These are phyloP conservation scores for Pyrus pyrifolia DNA, from an alignment of 306 rosid species.

Conservation along the genomic window DNA sequence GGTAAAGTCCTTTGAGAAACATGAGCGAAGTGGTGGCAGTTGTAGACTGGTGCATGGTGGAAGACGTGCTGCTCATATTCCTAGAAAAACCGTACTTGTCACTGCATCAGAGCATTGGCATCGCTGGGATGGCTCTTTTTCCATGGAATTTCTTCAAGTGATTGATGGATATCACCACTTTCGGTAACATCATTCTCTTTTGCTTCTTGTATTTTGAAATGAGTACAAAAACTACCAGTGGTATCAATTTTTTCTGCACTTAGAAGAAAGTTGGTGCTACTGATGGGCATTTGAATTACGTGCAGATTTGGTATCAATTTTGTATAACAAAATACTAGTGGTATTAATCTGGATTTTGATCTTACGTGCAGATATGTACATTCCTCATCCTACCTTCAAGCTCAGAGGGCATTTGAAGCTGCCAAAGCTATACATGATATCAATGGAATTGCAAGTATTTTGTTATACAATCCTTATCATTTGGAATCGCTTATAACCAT, in stretches of 20 bases:
- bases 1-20: constrained; percentile 80
- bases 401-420: constrained; percentile 76
- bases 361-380: constrained; percentile 57
- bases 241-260: background rate
- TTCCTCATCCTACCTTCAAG: constrained; percentile 52
- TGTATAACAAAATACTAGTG: no score
- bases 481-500: constrained; percentile 72
- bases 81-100: constrained; percentile 65
- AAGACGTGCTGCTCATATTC: constrained; percentile 54
- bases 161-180: constrained; percentile 64
- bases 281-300: no score
- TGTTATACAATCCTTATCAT: constrained; percentile 70
- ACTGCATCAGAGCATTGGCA: constrained; percentile 78
- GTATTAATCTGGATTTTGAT: constrained; percentile 9
- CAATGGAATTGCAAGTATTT: constrained; percentile 59
- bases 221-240: background rate
- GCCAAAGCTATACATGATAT: constrained; percentile 81
- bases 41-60: constrained; percentile 78
- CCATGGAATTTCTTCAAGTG: constrained; percentile 66
- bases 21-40: constrained; percentile 63
- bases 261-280: background rate
- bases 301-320: no score
- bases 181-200: constrained; percentile 38
- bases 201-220: background rate
- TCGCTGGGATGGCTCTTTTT: constrained; percentile 86